Conservation (phyloP, 2,329 filamentous ascomycete genomes). For the Sordariomycetes sp. region DNA sequence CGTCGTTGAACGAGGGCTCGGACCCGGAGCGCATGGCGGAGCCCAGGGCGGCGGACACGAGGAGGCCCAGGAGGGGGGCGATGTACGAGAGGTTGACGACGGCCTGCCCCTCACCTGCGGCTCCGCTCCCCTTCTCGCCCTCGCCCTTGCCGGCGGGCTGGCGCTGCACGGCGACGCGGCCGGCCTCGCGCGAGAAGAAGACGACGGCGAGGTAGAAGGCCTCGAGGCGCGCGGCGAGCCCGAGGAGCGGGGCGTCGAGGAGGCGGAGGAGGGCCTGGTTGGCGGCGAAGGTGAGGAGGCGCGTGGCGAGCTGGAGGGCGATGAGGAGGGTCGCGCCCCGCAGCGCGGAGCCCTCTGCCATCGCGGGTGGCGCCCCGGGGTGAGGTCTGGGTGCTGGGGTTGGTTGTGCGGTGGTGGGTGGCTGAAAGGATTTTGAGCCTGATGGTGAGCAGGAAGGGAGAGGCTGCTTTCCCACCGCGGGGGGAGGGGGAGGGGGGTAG, state of each 20-base stretch:
- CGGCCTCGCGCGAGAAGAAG: conserved; percentile 85
- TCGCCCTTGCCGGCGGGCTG: conserved; percentile 26
- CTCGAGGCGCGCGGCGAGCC: conserved; percentile 81
- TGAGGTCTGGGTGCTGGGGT: too few relatives aligned
- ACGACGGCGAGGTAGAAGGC: conserved; percentile 88
- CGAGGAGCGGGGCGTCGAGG: conserved; percentile 74
- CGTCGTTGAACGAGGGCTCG: conserved; percentile 22
- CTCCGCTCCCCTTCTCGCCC: not conserved
- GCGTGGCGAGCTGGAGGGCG: conserved; percentile 76
- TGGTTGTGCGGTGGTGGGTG: too few relatives aligned
- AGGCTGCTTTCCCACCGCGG: too few relatives aligned
- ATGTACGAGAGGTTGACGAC: conserved; percentile 85
- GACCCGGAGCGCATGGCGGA: conserved; percentile 48
- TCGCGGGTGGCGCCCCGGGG: not conserved
- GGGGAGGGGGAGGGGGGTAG: too few relatives aligned
- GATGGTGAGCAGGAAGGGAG: too few relatives aligned
- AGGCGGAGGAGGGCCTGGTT: conserved; percentile 88
- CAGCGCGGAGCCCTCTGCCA: conserved; percentile 26
- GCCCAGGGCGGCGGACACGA: conserved; percentile 54
- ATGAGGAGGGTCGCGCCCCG: conserved; percentile 79
- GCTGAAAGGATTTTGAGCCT: too few relatives aligned
- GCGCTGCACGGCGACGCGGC: conserved; percentile 84
- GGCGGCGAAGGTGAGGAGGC: conserved; percentile 77
- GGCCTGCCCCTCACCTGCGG: conserved; percentile 46
- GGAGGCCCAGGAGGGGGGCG: conserved; percentile 56